Evolutionary conservation across 768 basidiomycete genomes (phyloP), one percentile per base, ranked within the genome.

Genomic region (Rubroboletus satanas): DNA sequence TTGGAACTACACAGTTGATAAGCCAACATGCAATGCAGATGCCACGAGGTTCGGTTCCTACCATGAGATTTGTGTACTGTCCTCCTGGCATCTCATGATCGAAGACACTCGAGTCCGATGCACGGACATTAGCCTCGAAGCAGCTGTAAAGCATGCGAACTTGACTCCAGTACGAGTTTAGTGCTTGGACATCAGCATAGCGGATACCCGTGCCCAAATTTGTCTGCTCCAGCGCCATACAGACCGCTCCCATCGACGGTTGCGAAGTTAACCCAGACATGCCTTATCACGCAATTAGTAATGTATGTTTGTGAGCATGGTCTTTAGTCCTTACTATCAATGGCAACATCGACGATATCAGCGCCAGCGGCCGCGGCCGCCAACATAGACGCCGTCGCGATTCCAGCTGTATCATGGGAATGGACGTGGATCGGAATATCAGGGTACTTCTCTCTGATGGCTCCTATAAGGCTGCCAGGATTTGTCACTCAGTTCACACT

Each of bases 41-140:
- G 57, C 37, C 55, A 57, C 46, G 36, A 45, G 55, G 37, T 51
- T 56, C 35, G 29, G 42, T n/a, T 62, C 81, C 47, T 68, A 93
- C 91, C 91, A 93, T 93, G 62, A 93, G 76, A 72, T 93, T 93
- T 32, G 92, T 93, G 71, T 93, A 93, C 71, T 93, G 93, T 43
- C 95, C 96, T 69, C 95, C 97, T 51, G 96, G 96, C 97, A 99
- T 98, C 75, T 97, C 95, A 74, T 98, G 96, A 68, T 94, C 94
- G 71, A 98, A 99, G 50, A 98, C 95, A 74, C 92, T 93, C 45
- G 95, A 97, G 70, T 98, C 97, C 49, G 93, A 95, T 26, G 94
- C 92, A 50, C 93, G 85, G 63, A 98, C 94, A 67, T 97, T 97
- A 52, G 97, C 97, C 72, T 98, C 97, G 78, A 99, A 99, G 78